These are phyloP conservation scores for Pulveroboletus sp. DNA, from an alignment of 768 basidiomycete genomes.

Conservation along the genomic window DNA sequence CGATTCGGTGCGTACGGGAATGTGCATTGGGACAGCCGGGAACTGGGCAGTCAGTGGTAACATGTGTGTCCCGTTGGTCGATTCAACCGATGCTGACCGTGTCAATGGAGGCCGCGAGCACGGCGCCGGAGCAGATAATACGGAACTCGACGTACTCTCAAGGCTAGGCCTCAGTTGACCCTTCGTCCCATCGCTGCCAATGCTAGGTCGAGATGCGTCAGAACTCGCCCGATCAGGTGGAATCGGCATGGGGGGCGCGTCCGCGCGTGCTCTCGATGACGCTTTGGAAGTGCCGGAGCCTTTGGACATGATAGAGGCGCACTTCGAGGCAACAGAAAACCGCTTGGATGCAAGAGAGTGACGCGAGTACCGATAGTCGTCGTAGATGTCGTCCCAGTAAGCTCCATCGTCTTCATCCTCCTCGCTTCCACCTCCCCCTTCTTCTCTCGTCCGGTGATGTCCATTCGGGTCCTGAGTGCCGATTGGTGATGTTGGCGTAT, in stretches of 20 bases:
- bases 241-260: conserved; percentile 25
- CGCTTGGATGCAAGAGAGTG: conserved; percentile 44
- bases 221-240: conserved; percentile 21
- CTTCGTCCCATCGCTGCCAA: conserved; percentile 19
- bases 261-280: conserved; percentile 21
- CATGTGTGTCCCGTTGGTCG: conserved; percentile 11
- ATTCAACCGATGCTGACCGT: conserved; percentile 23
- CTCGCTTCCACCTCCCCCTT: conserved; percentile 7
- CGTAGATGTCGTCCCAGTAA: conserved; percentile 78
- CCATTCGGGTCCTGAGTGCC: conserved; percentile 1
- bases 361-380: conserved; percentile 72
- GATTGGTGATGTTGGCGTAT: conserved; percentile 23
- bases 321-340: conserved; percentile 3
- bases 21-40: conserved; percentile 28
- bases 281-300: conserved; percentile 21
- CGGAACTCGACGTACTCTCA: conserved; percentile 22
- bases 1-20: conserved; percentile 30
- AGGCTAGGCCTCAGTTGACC: conserved; percentile 20
- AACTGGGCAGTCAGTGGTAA: conserved; percentile 29
- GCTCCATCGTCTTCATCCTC: conserved; percentile 30
- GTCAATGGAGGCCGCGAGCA: conserved; percentile 18
- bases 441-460: conserved; percentile 3
- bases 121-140: conserved; percentile 12
- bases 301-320: conserved; percentile 18
- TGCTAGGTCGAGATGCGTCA: conserved; percentile 15